Conservation (phyloP, 257 asterid species). For the Plectranthus barbatus region DNA sequence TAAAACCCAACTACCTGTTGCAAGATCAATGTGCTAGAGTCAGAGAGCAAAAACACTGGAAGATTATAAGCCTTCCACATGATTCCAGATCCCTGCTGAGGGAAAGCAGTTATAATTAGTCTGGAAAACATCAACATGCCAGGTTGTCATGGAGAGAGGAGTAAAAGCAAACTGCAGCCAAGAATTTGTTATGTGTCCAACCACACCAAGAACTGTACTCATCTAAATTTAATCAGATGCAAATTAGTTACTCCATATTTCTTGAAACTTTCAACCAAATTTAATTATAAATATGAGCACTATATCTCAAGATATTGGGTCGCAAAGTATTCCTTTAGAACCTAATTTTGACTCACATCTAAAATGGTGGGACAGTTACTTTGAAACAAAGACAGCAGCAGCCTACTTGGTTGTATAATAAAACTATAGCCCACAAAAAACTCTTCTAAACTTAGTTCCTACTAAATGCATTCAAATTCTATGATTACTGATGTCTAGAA, state of each 20-base stretch:
- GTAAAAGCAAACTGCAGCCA: neutral
- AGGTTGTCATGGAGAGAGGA: neutral
- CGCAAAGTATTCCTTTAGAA: neutral
- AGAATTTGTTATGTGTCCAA: neutral
- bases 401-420: neutral
- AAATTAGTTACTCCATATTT: neutral
- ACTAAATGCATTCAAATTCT: neutral
- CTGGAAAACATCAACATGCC: slow-evolving; percentile 3
- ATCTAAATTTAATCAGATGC: neutral
- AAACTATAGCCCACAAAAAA: neutral
- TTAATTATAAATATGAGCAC: neutral
- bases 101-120: slow-evolving; percentile 6
- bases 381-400: neutral
- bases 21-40: slow-evolving; percentile 52
- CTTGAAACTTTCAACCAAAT: neutral
- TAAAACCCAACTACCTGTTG: slow-evolving; percentile 52
- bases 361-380: slow-evolving; percentile 2
- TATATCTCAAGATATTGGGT: neutral
- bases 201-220: neutral
- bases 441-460: neutral
- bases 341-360: neutral
- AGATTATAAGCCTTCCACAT: slow-evolving; percentile 93
- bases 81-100: slow-evolving; percentile 89
- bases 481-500: neutral
- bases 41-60: slow-evolving; percentile 87